Evolutionary conservation across 164 flowering plant genomes (phyloP), one percentile per base, ranked within the genome.

Genomic region (Nelumbo lutea): DNA sequence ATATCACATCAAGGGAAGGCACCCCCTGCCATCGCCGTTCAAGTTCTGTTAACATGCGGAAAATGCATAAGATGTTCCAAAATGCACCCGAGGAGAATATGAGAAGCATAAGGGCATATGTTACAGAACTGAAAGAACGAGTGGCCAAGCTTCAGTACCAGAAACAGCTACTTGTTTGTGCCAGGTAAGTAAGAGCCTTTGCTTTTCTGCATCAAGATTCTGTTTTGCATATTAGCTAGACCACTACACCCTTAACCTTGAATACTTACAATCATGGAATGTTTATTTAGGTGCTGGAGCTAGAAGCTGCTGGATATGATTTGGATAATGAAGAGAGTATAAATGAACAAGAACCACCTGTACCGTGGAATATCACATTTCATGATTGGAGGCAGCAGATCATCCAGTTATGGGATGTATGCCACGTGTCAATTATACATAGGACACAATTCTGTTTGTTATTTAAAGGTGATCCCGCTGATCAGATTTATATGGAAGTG

Each of bases 31-130:
- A 81, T 72, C 83, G 81, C 43, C 92, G 97, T 71, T 88, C 97
- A 14, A 86, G 96, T 80, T 96, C 99, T 15, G 99, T 96, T 2
- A 89, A 92, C 81, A 92, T 96, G 97, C 80, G 83, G 73, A 96
- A 90, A 81, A 92, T 96, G 97, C 92, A 96, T 83, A 87, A 90
- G 72, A 96, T 96, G 99, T 96, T 90, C 70, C 96, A 96, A 73
- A 92, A 79, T 84, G 99, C 99, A 61, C 98, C 99, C 66, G 99
- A 96, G 70, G 99, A 96, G 83, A 96, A 96, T 72, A 96, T 96
- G 4, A 85, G 97, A 76, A 90, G 87, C 83, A 96, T 96, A 65
- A 83, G 88, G 75, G 82, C 96, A 41, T 96, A 96, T 76, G 99
- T 96, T 4, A 96, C 99, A 2, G 99, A 92, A 74, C 81, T 96